phyloP scores from a whole-genome alignment of 495 filamentous ascomycete species.

The Darksidea phi region DNA sequence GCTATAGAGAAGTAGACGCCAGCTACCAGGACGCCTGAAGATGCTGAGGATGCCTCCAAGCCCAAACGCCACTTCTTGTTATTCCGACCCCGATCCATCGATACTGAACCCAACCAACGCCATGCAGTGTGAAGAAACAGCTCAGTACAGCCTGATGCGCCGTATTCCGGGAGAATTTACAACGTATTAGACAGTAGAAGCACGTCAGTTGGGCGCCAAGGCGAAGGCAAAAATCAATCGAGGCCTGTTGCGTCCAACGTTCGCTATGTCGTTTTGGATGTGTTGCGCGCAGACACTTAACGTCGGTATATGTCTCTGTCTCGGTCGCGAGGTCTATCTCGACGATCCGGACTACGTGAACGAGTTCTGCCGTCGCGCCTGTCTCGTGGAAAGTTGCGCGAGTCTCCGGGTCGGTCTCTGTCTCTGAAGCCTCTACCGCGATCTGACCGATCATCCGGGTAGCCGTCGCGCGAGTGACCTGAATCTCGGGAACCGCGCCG shows the following conservation, averaged over 20 bases:
- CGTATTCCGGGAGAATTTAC: neutral
- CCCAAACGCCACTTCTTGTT: neutral
- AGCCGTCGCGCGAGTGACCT: constrained; percentile 29
- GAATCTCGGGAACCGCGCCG: constrained; percentile 35
- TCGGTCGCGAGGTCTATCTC: constrained; percentile 10
- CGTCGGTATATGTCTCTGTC: constrained; percentile 32
- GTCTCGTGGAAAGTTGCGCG: constrained; percentile 22
- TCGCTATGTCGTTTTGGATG: too few relatives aligned
- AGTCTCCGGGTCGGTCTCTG: constrained; percentile 26
- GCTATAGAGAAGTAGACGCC: neutral
- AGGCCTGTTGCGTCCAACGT: too few relatives aligned
- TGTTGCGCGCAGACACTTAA: constrained; percentile 1
- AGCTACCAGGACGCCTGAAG: neutral
- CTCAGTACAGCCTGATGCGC: neutral
- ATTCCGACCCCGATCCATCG: neutral
- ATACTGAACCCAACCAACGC: neutral
- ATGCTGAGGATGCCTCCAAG: neutral
- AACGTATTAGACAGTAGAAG: too few relatives aligned
- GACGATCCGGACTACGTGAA: constrained; percentile 27
- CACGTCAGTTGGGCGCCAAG: too few relatives aligned
- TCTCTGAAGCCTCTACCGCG: constrained; percentile 24
- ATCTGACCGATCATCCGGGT: constrained; percentile 20
- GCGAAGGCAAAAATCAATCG: too few relatives aligned
- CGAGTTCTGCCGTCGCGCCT: constrained; percentile 25
- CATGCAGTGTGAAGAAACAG: neutral